Base-by-base conservation (phyloP, 23 red algal species). In the Gracilariopsis chorda region DNA sequence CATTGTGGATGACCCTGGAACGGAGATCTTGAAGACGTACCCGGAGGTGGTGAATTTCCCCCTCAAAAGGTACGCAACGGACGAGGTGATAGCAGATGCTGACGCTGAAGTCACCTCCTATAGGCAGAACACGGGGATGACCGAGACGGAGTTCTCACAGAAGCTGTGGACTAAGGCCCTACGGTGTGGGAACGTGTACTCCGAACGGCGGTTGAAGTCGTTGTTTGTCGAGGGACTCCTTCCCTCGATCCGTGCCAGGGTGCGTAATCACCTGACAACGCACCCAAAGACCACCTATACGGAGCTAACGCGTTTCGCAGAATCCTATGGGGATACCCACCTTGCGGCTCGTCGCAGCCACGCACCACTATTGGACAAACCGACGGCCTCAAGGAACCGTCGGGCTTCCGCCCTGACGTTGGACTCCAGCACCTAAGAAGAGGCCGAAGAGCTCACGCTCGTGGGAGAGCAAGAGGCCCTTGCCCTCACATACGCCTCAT, bases 211-310 rank as follows among this genome's bases (percentile, higher is more conserved):
- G 2, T 42, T 70, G 55, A 70, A 48, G 2, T 65, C 56, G 3
- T 29, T 84, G 9, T 84, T 84, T 48, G 55, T 69, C 34, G 58
- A 84, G 16, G 60, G 33, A 68, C 58, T 84, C 16, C 25, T 65
- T 7, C 60, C 58, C 1, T 0, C 14, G 5, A 68, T 84, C 24
- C 59, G 49, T 4, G 0, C 36, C 19, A 84, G 4, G 7, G 55
- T 84, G 0, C 23, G 59, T 11, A 84, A 67, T 12, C 55, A 65
- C 45, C 23, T 84, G 2, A 17, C 6, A 16, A 6, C 55, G 13
- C 24, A 48, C 51, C 39, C 12, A 0, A 1, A 1, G 12, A 27
- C 29, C 20, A 27, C 33, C 14, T 84, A 48, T 33, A 13, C 30
- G 12, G 57, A 36, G 25, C 61, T 84, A 5, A 60, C 55, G 14